phyloP scores from a whole-genome alignment of 2,329 filamentous ascomycete species.

The Fusarium sp. region DNA sequence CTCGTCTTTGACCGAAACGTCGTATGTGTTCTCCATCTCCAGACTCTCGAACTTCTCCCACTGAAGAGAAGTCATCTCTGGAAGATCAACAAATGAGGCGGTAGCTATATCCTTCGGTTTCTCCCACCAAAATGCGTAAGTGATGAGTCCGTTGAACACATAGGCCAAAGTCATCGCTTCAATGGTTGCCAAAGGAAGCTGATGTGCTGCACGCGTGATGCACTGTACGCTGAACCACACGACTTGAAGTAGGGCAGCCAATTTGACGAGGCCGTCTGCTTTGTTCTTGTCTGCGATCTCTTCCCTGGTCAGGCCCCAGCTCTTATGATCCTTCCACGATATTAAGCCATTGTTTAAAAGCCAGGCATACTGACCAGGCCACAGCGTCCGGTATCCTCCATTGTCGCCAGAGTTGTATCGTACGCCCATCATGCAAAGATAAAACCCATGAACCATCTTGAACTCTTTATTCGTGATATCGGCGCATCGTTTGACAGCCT shows the following conservation, averaged over 20 bases:
- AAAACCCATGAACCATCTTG: constrained; percentile 2
- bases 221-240: constrained; percentile 17
- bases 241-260: constrained; percentile 16
- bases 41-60: constrained; percentile 10
- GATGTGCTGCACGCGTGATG: constrained; percentile 6
- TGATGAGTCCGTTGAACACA: constrained; percentile 15
- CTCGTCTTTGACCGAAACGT: not conserved
- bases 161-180: constrained; percentile 23
- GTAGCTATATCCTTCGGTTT: constrained; percentile 24
- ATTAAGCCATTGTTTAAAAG: constrained; percentile 16
- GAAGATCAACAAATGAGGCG: constrained; percentile 4
- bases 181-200: constrained; percentile 15
- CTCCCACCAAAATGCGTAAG: constrained; percentile 23
- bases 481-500: constrained; percentile 7
- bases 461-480: constrained; percentile 1
- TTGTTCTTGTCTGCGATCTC: constrained; percentile 25
- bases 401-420: not conserved
- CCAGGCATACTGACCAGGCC: constrained; percentile 10
- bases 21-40: constrained; percentile 20
- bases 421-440: constrained; percentile 10
- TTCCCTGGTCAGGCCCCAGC: constrained; percentile 3
- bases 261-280: constrained; percentile 13
- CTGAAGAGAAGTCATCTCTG: constrained; percentile 13
- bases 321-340: constrained; percentile 1
- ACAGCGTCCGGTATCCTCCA: not conserved